Base-by-base conservation (phyloP, 1,284 basidiomycete species). In the Cryptococcus jaspeensis region DNA sequence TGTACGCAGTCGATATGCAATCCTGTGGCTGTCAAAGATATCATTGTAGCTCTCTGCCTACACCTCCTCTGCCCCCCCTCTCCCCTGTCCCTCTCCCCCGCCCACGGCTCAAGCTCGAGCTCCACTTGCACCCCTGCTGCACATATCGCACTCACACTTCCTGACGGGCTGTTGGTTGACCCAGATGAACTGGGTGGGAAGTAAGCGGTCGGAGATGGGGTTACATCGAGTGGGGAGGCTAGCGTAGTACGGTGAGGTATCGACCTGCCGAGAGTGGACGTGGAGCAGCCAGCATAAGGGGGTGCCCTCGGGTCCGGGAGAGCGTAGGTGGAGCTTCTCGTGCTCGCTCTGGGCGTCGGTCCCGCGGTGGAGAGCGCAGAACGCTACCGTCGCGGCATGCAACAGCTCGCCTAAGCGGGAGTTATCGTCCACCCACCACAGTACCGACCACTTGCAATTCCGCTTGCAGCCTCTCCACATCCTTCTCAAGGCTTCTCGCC, bases 391-490 rank as follows among this genome's bases (percentile, higher is more conserved):
- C 2, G 41, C n/a, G 23, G 43, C 45, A 12, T 49, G 32, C 6
- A 66, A 20, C 39, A 54, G 39, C 7, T 47, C 35, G 20, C 59
- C 45, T 13, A 65, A 32, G 1, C 50, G 36, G 3, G 57, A 57
- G 15, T 60, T 55, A 36, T 59, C 63, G 68, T 92, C 90, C 5
- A 90, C n/a, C n/a, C n/a, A n/a, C 90, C 75, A 92, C 87, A 62
- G 89, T 87, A 53, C 84, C 83, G 58, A 93, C 83, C 74, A 90
- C 90, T 16, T 46, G 43, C n/a, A 51, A 23, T 23, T 53, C 28
- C 38, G 46, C 53, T 49, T 43, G 8, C 15, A 56, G 16, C 18
- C 6, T n/a, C 16, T 20, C 12, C 6, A 55, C 20, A 23, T 58
- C 53, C 12, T 53, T 15, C 25, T 56, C 23, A 23, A 51, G 36